Conservation (phyloP, 768 basidiomycete genomes). For the Tulasnella sp. region DNA sequence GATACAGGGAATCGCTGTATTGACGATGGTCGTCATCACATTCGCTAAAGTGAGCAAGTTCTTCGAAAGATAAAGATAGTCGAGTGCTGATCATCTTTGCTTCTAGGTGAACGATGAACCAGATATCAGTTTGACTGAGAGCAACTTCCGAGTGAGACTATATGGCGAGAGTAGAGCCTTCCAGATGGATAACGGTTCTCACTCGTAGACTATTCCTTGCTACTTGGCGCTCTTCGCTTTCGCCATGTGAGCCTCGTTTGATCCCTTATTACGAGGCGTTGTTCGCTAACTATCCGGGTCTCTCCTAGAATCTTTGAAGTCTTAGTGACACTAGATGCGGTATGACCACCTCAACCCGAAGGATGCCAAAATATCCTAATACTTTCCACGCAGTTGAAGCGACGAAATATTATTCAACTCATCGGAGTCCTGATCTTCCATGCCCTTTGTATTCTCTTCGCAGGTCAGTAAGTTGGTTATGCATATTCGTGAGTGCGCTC, state of each 20-base stretch:
- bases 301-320: slow-evolving; percentile 58
- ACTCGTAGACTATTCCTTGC: slow-evolving; percentile 61
- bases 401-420: slow-evolving; percentile 70
- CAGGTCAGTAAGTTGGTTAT: too few species aligned
- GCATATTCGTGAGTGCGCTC: too few species aligned
- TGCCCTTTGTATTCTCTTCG: slow-evolving; percentile 56
- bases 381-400: slow-evolving; percentile 31
- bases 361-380: not conserved
- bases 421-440: slow-evolving; percentile 46
- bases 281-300: not conserved
- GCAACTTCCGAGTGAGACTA: slow-evolving; percentile 21
- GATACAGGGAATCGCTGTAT: slow-evolving; percentile 51
- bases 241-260: slow-evolving; percentile 47
- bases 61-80: not conserved
- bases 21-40: slow-evolving; percentile 61
- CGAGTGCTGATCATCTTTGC: not conserved
- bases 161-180: slow-evolving; percentile 19
- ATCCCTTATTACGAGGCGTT: not conserved
- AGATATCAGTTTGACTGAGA: slow-evolving; percentile 4
- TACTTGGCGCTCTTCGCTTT: slow-evolving; percentile 76
- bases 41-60: slow-evolving; percentile 40
- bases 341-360: not conserved
- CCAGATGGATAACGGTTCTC: too few species aligned
- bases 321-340: slow-evolving; percentile 71
- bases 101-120: not conserved